Conservation (phyloP, 345 rosid genomes). For the Eucalyptus caleyi region DNA sequence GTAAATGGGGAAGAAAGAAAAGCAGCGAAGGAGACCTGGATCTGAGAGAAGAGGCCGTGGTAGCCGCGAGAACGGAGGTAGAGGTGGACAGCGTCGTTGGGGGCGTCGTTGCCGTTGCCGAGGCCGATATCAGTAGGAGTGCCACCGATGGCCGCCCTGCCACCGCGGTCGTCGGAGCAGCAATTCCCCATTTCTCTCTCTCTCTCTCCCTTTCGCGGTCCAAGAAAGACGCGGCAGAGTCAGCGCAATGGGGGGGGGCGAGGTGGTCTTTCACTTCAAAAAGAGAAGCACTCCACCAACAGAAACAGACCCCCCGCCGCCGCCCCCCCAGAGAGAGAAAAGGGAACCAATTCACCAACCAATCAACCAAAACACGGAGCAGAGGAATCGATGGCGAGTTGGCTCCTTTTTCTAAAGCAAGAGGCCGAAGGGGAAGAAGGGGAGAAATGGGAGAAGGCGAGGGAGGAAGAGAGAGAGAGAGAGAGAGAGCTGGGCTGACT, state of each 20-base stretch:
- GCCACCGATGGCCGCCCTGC: slow-evolving; percentile 48
- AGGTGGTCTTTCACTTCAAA: neutral
- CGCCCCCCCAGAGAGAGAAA: neutral
- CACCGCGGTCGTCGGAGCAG: slow-evolving; percentile 62
- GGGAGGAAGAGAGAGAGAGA: neutral
- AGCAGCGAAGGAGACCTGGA: slow-evolving; percentile 44
- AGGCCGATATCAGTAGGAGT: slow-evolving; percentile 20
- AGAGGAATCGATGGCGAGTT: neutral
- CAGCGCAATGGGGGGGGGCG: neutral
- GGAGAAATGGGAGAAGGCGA: neutral
- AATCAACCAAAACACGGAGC: neutral
- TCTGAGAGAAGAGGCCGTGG: slow-evolving; percentile 58
- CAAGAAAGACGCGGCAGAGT: neutral
- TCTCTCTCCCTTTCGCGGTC: neutral
- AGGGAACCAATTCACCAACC: neutral
- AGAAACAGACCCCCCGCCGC: neutral
- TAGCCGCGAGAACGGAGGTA: slow-evolving; percentile 62
- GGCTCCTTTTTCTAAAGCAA: neutral
- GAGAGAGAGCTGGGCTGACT: neutral
- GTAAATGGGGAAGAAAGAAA: neutral
- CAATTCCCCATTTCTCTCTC: slow-evolving; percentile 57
- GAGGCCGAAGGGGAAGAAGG: neutral
- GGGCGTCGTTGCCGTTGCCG: neutral
- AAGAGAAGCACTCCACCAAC: neutral
- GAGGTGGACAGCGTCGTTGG: slow-evolving; percentile 65